These are phyloP conservation scores for Posidonia oceanica DNA, from an alignment of 116 monocot species.

Conservation along the genomic window DNA sequence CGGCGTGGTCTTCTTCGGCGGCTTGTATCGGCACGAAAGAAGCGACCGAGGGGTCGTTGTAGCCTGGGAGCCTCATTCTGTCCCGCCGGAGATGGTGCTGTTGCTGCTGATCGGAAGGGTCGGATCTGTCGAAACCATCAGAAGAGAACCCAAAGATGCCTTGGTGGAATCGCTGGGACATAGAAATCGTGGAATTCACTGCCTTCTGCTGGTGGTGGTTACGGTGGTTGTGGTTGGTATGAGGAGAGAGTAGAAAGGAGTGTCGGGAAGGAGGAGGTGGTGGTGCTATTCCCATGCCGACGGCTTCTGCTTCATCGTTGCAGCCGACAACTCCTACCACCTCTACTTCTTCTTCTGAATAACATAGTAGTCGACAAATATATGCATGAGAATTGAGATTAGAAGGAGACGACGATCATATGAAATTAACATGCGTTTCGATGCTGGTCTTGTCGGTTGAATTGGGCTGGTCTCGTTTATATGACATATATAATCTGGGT, in stretches of 20 bases:
- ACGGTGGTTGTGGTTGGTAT: background rate
- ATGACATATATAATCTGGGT: background rate
- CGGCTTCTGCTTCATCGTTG: constrained; percentile 23
- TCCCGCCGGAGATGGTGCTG: constrained; percentile 13
- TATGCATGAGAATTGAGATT: background rate
- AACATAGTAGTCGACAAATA: no score
- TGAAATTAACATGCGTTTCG: no score
- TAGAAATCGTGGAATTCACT: constrained; percentile 11
- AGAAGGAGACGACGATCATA: no score
- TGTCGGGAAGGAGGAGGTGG: constrained; percentile 11
- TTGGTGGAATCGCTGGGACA: constrained; percentile 39
- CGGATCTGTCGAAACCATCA: constrained; percentile 25
- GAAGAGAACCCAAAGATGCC: constrained; percentile 46
- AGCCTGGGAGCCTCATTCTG: constrained; percentile 26
- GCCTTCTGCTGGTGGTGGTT: background rate
- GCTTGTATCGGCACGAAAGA: constrained; percentile 39
- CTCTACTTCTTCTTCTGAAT: background rate
- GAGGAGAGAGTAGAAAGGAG: constrained; percentile 1
- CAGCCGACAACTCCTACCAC: background rate
- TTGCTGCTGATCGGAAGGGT: constrained; percentile 18
- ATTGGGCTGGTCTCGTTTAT: background rate
- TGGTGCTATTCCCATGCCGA: constrained; percentile 58
- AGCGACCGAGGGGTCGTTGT: constrained; percentile 34
- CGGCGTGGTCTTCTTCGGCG: constrained; percentile 30
- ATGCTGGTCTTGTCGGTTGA: no score